phyloP scores from a whole-genome alignment of 306 rosid genomes.

The Inga leiocalycina region DNA sequence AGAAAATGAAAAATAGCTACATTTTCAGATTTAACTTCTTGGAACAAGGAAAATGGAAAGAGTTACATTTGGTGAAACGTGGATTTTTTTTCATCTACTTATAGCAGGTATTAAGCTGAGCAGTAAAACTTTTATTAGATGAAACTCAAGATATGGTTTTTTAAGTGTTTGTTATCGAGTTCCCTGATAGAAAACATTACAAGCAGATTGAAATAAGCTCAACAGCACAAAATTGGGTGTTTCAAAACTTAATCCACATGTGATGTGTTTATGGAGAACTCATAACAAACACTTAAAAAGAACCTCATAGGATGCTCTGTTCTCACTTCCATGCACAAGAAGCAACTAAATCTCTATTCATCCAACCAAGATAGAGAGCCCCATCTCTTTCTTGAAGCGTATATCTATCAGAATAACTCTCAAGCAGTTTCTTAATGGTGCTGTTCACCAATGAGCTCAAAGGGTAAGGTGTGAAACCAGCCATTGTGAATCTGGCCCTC shows the following conservation, averaged over 20 bases:
- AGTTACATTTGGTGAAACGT: slow-evolving; percentile 29
- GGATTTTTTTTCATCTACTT: slow-evolving; percentile 26
- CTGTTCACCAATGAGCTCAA: slow-evolving; percentile 87
- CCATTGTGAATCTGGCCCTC: slow-evolving; percentile 83
- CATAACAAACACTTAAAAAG: not conserved
- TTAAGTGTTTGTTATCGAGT: not conserved
- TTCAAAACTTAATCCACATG: not conserved
- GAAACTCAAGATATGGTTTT: not conserved
- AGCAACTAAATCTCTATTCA: slow-evolving; percentile 91
- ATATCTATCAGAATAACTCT: slow-evolving; percentile 71
- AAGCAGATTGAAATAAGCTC: not conserved
- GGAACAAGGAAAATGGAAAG: slow-evolving; percentile 36
- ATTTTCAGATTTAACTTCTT: slow-evolving; percentile 29
- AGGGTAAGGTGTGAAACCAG: slow-evolving; percentile 90
- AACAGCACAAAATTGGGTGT: not conserved
- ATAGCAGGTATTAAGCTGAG: not conserved
- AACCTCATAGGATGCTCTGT: slow-evolving; percentile 4
- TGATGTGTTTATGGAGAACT: not conserved
- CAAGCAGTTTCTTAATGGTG: slow-evolving; percentile 82
- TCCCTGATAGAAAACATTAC: not conserved
- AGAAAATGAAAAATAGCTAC: slow-evolving; percentile 27
- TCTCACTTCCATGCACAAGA: slow-evolving; percentile 93
- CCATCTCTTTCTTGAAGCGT: slow-evolving; percentile 84
- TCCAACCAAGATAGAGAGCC: slow-evolving; percentile 96
- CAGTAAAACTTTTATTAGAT: not conserved